These are phyloP conservation scores for Ramalina peruviana DNA, from an alignment of 495 filamentous ascomycete genomes.

Conservation along the genomic window DNA sequence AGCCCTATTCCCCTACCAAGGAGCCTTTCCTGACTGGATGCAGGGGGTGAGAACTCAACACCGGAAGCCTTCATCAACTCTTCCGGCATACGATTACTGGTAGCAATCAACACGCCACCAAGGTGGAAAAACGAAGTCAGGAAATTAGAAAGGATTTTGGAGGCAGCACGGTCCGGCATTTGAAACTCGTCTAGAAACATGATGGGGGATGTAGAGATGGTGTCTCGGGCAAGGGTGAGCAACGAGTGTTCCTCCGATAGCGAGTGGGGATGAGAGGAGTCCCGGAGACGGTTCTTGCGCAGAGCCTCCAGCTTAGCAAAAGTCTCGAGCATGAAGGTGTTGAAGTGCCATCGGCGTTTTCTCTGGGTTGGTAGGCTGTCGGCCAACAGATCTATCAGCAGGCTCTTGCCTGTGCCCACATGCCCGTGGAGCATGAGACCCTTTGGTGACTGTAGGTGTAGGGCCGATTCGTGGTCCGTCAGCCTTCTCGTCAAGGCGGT, in stretches of 20 bases:
- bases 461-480: slow-evolving; percentile 47
- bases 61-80: slow-evolving; percentile 56
- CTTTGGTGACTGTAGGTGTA: slow-evolving; percentile 45
- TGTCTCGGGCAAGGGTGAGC: slow-evolving; percentile 51
- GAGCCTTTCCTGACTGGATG: slow-evolving; percentile 29
- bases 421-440: slow-evolving; percentile 57
- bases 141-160: slow-evolving; percentile 55
- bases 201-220: slow-evolving; percentile 51
- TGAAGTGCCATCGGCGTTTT: slow-evolving; percentile 61
- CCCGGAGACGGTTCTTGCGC: slow-evolving; percentile 25
- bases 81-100: slow-evolving; percentile 61
- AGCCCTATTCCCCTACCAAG: slow-evolving; percentile 30
- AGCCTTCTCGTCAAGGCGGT: slow-evolving; percentile 45
- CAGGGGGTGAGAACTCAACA: slow-evolving; percentile 37
- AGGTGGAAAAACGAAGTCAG: slow-evolving; percentile 61
- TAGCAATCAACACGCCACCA: slow-evolving; percentile 57
- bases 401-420: slow-evolving; percentile 57
- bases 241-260: slow-evolving; percentile 43
- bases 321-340: slow-evolving; percentile 60
- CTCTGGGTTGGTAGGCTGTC: slow-evolving; percentile 49
- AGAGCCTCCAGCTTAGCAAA: slow-evolving; percentile 47
- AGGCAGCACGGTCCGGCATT: slow-evolving; percentile 51
- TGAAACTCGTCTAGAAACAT: slow-evolving; percentile 66
- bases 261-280: not conserved
- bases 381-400: slow-evolving; percentile 56